Evolutionary conservation across 129 eudicot genomes (phyloP).

Genomic region (Gnaphalium uliginosum): DNA sequence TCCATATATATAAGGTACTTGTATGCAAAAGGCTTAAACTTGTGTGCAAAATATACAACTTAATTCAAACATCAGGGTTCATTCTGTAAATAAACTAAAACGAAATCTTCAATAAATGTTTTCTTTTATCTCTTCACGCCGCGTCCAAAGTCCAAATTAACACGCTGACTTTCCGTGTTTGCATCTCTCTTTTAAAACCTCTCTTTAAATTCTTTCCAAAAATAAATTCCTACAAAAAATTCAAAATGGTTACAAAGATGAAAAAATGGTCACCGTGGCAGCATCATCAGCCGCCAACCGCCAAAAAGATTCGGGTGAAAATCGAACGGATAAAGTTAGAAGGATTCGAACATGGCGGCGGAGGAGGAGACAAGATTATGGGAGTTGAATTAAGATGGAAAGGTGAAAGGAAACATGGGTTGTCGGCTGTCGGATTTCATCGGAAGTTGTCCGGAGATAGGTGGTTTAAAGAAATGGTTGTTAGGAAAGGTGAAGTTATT

Average conservation of each 20-base stretch:
- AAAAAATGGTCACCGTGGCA: conserved; percentile 60
- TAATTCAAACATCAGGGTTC: conserved; percentile 6
- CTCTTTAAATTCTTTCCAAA: conserved; percentile 4
- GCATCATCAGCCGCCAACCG: conserved; percentile 17
- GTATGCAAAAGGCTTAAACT: too few species aligned
- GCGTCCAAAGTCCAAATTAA: conserved; percentile 37
- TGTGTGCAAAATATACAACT: too few species aligned
- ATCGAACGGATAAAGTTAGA: conserved; percentile 52
- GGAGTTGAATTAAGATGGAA: conserved; percentile 63
- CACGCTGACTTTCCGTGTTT: conserved; percentile 29
- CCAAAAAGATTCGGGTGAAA: conserved; percentile 50
- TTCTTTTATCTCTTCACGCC: conserved; percentile 27
- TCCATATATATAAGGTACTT: too few species aligned
- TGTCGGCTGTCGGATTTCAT: conserved; percentile 46
- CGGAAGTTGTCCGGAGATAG: conserved; percentile 25
- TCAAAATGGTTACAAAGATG: conserved; percentile 43
- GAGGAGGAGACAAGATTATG: conserved; percentile 42
- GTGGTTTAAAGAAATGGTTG: conserved; percentile 32
- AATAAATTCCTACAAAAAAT: conserved; percentile 1
- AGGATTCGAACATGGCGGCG: conserved; percentile 33
- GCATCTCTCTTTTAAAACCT: background rate
- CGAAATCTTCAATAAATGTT: conserved; percentile 24
- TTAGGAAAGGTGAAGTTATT: conserved; percentile 38
- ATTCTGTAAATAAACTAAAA: background rate
- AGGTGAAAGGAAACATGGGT: conserved; percentile 48